Base-by-base conservation (phyloP, 2,329 filamentous ascomycete species). In the Purpureocillium takamizusanense region DNA sequence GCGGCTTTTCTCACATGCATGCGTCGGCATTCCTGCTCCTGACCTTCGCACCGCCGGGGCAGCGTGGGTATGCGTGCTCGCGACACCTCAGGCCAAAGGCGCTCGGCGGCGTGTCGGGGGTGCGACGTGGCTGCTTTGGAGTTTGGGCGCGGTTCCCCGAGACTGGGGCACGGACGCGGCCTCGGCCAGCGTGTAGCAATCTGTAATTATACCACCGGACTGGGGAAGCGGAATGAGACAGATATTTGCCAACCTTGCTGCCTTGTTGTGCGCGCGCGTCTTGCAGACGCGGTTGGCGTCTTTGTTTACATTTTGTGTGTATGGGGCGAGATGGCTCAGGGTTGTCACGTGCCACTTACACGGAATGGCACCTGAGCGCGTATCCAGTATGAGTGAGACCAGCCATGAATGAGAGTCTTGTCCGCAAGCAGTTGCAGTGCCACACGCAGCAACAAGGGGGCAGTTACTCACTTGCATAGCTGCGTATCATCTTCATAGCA, bases 161-260 rank as follows among this genome's bases (percentile, higher is more conserved):
- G 36, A 35, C 41, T 30, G 18, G 33, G 23, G 31, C 9, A 33
- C 38, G 30, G 28, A 16, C 23, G 13, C 21, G 29, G 32, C 27
- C 33, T 32, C 21, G 21, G 17, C 18, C 33, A 33, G 31, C 16
- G 18, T 40, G 33, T 16, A 37, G 31, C 44, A 27, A 46, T 18
- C 32, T 46, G 44, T 44, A 42, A 44, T 41, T 41, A 42, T 42
- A 41, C 40, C 39, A 39, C 36, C 39, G n/a, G 38, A 31, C 25
- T 38, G 29, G 17, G 33, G 15, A 29, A 16, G 25, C 25, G 33
- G 37, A 41, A 41, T 39, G 38, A 41, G 21, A 41, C 38, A n/a
- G 36, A 38, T 33, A 23, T 16, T 29, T 36, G 30, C 14, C n/a
- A 21, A 36, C n/a, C 15, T 29, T 25, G 21, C 21, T 25, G 21